Base-by-base conservation (phyloP, 2,329 filamentous ascomycete genomes). In the Zymoseptoria crescenta region DNA sequence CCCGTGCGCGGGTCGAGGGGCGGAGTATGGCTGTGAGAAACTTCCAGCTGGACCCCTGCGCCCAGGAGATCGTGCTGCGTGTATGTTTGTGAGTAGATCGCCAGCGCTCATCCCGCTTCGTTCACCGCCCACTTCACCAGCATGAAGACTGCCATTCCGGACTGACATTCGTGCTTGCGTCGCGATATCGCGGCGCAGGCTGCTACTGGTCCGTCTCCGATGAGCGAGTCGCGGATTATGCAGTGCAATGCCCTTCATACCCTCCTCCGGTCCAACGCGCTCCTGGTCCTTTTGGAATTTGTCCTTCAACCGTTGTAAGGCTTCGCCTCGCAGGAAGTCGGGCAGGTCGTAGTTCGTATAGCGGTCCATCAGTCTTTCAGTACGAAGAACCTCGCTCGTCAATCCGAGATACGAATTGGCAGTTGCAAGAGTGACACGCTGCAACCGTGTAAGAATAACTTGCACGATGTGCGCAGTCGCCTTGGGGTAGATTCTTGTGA, bases 381-480 rank as follows among this genome's bases (percentile, higher is more conserved):
- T 96, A 54, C 91, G 88, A 10, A 99, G 75, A 0, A 99, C 93
- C 69, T 99, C 94, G 48, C 87, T 89, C 0, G 91, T 96, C 49
- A 99, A 75, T 1, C 95, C 94, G 16, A 99, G 83, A 69, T 99
- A 99, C 56, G 89, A 89, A 78, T 96, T 94, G 0, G 91, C 94
- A 9, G 95, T 97, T 0, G 92, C 89, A 56, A 99, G 84, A 0
- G 94, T 99, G 2, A 99, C 95, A 66, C 95, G 82, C 72, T 99
- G 93, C 55, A 99, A 87, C 54, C 95, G 84, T 2, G 95, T 96
- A 30, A 99, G 77, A 62, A 99, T 99, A 52, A 99, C 93, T 71
- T 99, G 94, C 5, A 99, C 91, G 64, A 99, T 97, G 70, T 99
- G 95, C 1, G 94, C 88, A 1, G 94, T 96, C 8, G 95, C 92